phyloP scores from a whole-genome alignment of 768 basidiomycete species.

The Leccinum aurantiacum region DNA sequence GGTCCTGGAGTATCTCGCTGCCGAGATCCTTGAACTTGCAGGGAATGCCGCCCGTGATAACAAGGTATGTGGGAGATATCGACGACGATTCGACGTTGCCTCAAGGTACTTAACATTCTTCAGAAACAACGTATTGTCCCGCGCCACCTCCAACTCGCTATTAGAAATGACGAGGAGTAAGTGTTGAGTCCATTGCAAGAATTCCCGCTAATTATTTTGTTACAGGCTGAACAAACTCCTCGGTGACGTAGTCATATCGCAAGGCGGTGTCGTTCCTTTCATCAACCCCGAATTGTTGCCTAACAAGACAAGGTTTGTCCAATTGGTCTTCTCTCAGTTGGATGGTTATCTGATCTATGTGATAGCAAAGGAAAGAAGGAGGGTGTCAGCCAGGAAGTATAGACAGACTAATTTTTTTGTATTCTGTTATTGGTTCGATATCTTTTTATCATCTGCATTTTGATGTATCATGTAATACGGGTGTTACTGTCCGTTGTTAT shows the following conservation, averaged over 20 bases:
- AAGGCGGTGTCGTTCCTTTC: conserved; percentile 82
- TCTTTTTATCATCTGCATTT: conserved; percentile 31
- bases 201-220: not conserved
- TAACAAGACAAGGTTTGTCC: conserved; percentile 30
- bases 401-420: conserved; percentile 8
- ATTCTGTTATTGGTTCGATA: conserved; percentile 22
- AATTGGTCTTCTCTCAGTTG: not conserved
- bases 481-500: conserved; percentile 11
- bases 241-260: conserved; percentile 84
- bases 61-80: conserved; percentile 21
- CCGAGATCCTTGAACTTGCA: conserved; percentile 91
- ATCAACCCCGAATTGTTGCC: conserved; percentile 49
- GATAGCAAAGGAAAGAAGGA: conserved; percentile 37
- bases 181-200: conserved; percentile 13
- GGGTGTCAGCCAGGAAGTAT: conserved; percentile 34
- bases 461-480: conserved; percentile 31
- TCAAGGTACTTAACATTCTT: not conserved
- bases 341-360: conserved; percentile 4
- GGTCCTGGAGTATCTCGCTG: conserved; percentile 89
- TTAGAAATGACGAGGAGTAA: conserved; percentile 87
- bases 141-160: conserved; percentile 88
- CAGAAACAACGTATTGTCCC: conserved; percentile 93
- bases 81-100: no score
- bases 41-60: conserved; percentile 65
- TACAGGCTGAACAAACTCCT: conserved; percentile 73